Base-by-base conservation (phyloP, 1,284 basidiomycete species). In the Tetrapyrgos nigripes region DNA sequence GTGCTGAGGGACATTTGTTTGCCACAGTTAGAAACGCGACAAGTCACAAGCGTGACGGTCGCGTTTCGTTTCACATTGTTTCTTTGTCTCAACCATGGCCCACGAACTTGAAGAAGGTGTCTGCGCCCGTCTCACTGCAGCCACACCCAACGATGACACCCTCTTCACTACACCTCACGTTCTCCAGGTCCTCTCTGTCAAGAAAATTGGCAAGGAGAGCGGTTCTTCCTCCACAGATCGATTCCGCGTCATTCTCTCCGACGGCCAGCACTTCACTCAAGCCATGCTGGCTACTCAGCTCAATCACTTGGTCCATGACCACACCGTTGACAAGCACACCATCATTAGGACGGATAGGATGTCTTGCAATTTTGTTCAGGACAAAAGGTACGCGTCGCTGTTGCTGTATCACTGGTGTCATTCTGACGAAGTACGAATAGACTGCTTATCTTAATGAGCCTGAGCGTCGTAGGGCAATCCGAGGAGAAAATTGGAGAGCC, bases 251-350 rank as follows among this genome's bases (percentile, higher is more conserved):
- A 89, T 92, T 67, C 76, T 92, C 31, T 92, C 91, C 1, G 96
- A 97, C 72, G 94, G 96, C 47, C 76, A 81, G 31, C 77, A 92
- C 68, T 96, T 93, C 70, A 81, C 93, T 53, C 96, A 97, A 74
- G 89, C 93, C 29, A 98, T 99, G 97, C 83, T 99, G 40, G 94
- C 95, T 3, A 97, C 96, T 0, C 93, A 96, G 72, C 83, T 96
- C 53, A 98, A 98, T 69, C 68, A 82, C 19, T 76, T 94, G 62
- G 88, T 97, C 31, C 82, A 89, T 24, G 81, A 86, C 1, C 85
- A 88, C n/a, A 69, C 81, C 10, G 80, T 99, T 49, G 75, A 79
- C 50, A 93, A 91, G 70, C 83, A 94, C 69, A 83, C 87, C 1
- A 79, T 99, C 50, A 84, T 93, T 53, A 82, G 85, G 52, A 76